Evolutionary conservation across 164 flowering plant species (phyloP), one percentile per base, ranked within the genome.

Genomic region (Cinnamomum chago): DNA sequence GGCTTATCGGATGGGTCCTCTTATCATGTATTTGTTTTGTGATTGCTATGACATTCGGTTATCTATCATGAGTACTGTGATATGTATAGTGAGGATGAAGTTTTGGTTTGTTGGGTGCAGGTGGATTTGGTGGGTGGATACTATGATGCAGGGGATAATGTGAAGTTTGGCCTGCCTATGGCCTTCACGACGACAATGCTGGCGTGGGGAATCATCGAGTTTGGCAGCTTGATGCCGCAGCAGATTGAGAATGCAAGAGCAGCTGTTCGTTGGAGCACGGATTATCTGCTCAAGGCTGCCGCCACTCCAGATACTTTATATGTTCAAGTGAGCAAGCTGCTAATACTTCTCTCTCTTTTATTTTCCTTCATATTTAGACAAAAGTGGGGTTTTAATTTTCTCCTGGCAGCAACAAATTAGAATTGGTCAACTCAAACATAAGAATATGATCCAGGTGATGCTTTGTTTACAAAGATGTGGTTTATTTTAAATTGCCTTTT

Each of bases 121-220:
- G 97, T 95, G 78, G 90, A 95, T 76, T 80, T 95, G 24, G 88
- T 84, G 0, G 98, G 98, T 9, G 98, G 98, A 1, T 95, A 95
- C 76, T 91, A 95, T 77, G 98, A 94, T 80, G 98, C 97, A 13
- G 98, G 98, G 30, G 97, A 94, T 62, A 90, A 92, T 75, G 92
- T 92, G 33, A 92, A 94, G 88, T 92, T 94, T 74, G 97, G 97
- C 0, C 79, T 92, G 51, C 98, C 97, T 3, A 92, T 92, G 98
- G 98, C 98, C 18, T 94, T 91, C 76, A 92, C 97, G 0, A 91
- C 89, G 2, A 94, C 98, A 13, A 28, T 95, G 81, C 75, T 95
- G 58, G 76, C 97, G 0, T 95, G 98, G 98, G 89, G 97, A 72
- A 89, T 92, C n/a, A 85, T 95, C 30, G 98, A 95, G 77, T 95